Percentiles rank a stretch among this genome's conserved stretches.
These are phyloP conservation scores for Cryptococcus floricola DNA, from an alignment of 1,284 basidiomycete species.

Conservation along the genomic window DNA sequence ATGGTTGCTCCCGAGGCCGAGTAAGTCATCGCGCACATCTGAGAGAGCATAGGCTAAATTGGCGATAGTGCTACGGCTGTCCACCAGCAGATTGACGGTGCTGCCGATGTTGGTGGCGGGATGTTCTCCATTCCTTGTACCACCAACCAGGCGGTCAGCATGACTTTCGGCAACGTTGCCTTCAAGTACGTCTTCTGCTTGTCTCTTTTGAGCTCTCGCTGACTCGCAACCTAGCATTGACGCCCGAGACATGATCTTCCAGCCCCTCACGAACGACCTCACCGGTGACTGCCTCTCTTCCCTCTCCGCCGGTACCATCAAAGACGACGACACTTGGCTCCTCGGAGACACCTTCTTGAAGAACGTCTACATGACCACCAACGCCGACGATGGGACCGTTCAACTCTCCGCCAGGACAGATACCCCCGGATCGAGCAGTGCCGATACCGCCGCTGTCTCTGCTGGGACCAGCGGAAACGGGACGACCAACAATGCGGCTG, in stretches of 20 bases:
- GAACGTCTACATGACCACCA: constrained; percentile 29
- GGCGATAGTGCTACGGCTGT: constrained; percentile 54
- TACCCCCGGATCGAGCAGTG: constrained; percentile 4
- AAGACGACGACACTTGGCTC: constrained; percentile 67
- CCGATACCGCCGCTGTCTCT: too few species aligned
- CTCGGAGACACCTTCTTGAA: constrained; percentile 36
- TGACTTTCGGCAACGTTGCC: constrained; percentile 59
- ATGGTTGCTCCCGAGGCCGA: constrained; percentile 46
- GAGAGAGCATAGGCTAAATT: neutral
- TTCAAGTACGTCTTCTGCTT: constrained; percentile 19
- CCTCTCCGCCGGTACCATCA: constrained; percentile 63
- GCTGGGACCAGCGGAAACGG: too few species aligned
- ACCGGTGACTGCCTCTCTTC: constrained; percentile 69
- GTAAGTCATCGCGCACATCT: constrained; percentile 1
- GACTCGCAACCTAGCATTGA: constrained; percentile 10
- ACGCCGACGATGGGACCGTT: constrained; percentile 17
- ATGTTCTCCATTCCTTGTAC: constrained; percentile 76
- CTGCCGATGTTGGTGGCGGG: constrained; percentile 57
- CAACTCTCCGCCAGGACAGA: constrained; percentile 21
- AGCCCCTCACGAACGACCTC: constrained; percentile 61
- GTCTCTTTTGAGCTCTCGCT: neutral
- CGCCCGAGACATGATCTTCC: constrained; percentile 61
- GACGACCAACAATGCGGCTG: too few species aligned
- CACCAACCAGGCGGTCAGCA: constrained; percentile 59
- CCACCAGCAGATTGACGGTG: constrained; percentile 61